These are phyloP conservation scores for Lichtheimia corymbifera DNA, from an alignment of 371 early-diverging fungal genomes.

Conservation along the genomic window DNA sequence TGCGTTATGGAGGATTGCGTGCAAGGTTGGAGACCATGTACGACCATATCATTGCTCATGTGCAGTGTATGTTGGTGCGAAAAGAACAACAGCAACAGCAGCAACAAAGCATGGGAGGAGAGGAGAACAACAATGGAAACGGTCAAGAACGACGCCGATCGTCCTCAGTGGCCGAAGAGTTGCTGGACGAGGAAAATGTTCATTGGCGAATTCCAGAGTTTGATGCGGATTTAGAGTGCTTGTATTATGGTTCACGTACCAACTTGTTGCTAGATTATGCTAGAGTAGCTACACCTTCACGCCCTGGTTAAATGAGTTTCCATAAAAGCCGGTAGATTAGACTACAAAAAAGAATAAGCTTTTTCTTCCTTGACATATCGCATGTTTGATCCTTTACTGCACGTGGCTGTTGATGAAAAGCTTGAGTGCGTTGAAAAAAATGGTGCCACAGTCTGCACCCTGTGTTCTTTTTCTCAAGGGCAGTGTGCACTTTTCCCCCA, in stretches of 20 bases:
- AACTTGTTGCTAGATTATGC: constrained; percentile 70
- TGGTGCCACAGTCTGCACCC: not conserved
- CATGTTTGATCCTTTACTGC: not conserved
- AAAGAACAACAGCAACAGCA: constrained; percentile 18
- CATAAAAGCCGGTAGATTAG: not conserved
- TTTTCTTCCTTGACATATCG: not conserved
- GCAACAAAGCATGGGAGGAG: constrained; percentile 2
- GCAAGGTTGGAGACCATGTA: constrained; percentile 76
- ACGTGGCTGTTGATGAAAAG: not conserved
- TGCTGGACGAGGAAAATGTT: constrained; percentile 39
- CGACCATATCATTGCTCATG: constrained; percentile 69
- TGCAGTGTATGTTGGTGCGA: constrained; percentile 39
- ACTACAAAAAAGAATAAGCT: not conserved
- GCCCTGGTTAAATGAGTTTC: constrained; percentile 39
- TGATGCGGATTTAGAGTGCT: constrained; percentile 61
- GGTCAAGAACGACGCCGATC: constrained; percentile 10
- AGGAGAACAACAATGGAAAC: not conserved
- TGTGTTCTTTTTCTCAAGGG: not conserved
- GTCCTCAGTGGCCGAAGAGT: constrained; percentile 21
- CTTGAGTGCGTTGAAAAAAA: not conserved
- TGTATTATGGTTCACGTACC: constrained; percentile 65
- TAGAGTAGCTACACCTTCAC: constrained; percentile 66
- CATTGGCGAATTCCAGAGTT: constrained; percentile 66
- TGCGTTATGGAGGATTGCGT: constrained; percentile 79
- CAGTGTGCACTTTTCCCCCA: no score